phyloP scores from a whole-genome alignment of 2,329 filamentous ascomycete genomes.

The Botrytis medusae region DNA sequence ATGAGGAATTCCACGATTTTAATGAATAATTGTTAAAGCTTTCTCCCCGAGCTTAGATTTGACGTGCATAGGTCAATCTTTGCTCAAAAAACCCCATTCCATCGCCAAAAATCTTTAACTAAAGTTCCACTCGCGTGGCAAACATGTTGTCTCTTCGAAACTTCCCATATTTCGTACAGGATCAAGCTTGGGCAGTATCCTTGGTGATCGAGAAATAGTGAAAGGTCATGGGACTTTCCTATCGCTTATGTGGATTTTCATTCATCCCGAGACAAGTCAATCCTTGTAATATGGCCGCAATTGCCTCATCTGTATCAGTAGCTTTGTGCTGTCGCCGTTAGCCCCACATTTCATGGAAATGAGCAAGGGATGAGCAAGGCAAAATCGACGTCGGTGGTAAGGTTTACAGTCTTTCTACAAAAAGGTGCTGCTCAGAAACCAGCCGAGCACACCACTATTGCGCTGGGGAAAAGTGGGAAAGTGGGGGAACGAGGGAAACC shows the following conservation, averaged over 20 bases:
- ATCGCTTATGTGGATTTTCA: constrained; percentile 3
- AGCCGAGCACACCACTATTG: background rate
- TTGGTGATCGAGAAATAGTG: background rate
- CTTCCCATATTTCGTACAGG: constrained; percentile 3
- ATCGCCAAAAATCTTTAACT: constrained; percentile 1
- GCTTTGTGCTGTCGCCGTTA: constrained; percentile 6
- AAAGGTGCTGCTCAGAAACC: background rate
- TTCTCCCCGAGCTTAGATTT: constrained; percentile 12
- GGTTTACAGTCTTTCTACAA: constrained; percentile 3
- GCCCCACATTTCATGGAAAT: background rate
- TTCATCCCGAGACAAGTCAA: constrained; percentile 11
- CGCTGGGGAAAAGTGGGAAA: constrained; percentile 11
- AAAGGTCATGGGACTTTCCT: constrained; percentile 5
- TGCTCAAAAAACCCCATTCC: constrained; percentile 4
- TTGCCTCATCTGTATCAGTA: constrained; percentile 10
- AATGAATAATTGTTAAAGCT: constrained; percentile 2
- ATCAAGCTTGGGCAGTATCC: background rate
- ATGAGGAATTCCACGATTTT: background rate
- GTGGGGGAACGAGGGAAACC: background rate
- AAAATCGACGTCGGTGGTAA: constrained; percentile 18
- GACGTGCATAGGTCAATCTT: constrained; percentile 18
- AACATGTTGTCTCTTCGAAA: constrained; percentile 5
- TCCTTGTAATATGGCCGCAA: background rate
- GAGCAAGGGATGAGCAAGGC: constrained; percentile 7
- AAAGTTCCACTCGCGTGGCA: constrained; percentile 13